phyloP scores from a whole-genome alignment of 805 yeast species.

The Ogataea pini region DNA sequence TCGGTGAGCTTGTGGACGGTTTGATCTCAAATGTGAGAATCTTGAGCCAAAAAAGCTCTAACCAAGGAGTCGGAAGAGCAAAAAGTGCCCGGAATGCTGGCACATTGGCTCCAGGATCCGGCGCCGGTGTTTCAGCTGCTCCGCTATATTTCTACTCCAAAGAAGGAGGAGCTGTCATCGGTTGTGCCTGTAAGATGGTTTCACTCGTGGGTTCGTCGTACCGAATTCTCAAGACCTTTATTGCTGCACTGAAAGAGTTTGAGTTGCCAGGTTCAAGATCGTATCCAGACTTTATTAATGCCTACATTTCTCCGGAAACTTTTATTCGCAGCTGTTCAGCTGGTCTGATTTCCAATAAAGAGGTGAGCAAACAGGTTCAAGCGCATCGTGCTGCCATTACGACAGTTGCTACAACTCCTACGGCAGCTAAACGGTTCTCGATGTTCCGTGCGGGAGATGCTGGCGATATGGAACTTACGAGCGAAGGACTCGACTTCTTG shows the following conservation, averaged over 20 bases:
- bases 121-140: slow-evolving; percentile 1
- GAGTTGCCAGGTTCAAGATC: slow-evolving; percentile 57
- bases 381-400: slow-evolving; percentile 10
- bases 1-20: slow-evolving; percentile 62
- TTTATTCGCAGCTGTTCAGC: slow-evolving; percentile 63
- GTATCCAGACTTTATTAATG: slow-evolving; percentile 63
- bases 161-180: slow-evolving; percentile 56
- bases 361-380: slow-evolving; percentile 33
- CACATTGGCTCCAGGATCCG: slow-evolving; percentile 13
- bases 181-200: slow-evolving; percentile 46
- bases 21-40: slow-evolving; percentile 64
- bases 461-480: slow-evolving; percentile 47
- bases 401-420: slow-evolving; percentile 4
- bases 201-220: slow-evolving; percentile 48
- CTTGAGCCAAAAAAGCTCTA: slow-evolving; percentile 41
- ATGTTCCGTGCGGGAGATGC: slow-evolving; percentile 52
- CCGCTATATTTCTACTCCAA: slow-evolving; percentile 53
- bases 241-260: slow-evolving; percentile 66
- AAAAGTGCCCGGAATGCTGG: slow-evolving; percentile 18
- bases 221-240: slow-evolving; percentile 55
- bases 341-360: slow-evolving; percentile 51
- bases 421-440: slow-evolving; percentile 47
- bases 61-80: slow-evolving; percentile 16
- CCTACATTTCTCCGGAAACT: slow-evolving; percentile 57
- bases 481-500: slow-evolving; percentile 48